Base-by-base conservation (phyloP, 2,329 filamentous ascomycete species). In the Ophiognomonia clavigignenti-juglandacearum region DNA sequence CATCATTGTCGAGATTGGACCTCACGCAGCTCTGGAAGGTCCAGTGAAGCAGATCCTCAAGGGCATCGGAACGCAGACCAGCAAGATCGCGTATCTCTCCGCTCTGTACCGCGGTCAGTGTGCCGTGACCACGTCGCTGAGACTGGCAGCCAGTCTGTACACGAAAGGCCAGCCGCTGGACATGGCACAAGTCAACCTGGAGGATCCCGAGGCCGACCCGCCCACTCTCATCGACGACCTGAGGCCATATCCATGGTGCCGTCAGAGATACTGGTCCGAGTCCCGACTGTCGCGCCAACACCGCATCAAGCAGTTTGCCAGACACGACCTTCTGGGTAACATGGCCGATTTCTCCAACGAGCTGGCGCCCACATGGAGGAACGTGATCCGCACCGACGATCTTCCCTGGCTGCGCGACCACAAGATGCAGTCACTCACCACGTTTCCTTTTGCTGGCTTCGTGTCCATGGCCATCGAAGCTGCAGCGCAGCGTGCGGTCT, bases 211-310 rank as follows among this genome's bases (percentile, higher is more conserved):
- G 13, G 35, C 23, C 3, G 20, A 36, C 11, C 46, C 34, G 14
- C 46, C 46, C 11, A 22, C 22, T 23, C 22, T 48, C 7, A 11
- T 45, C 10, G 26, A 32, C 7, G 65, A 64, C 54, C 54, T 76
- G 6, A 70, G 71, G 5, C 59, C 58, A 2, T 77, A 76, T 49
- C 64, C 66, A 4, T 76, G 71, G 71, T 67, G 73, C 46, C 69
- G 74, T 52, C 61, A 60, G 3, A 57, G 59, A 23, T 67, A 69
- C 49, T 73, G 69, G 69, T 59, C 56, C 16, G 64, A 67, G 48
- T 58, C 64, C 0, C 60, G 65, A 6, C 37, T 64, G 1, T 66
- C 61, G 22, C 59, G 58, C 7, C 60, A 63, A 1, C 61, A 62
- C 23, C 59, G 68, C 5, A 59, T 61, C 43, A 58, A 66, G 2